Base-by-base conservation (phyloP, 192 early-diverging fungal genomes). In the Coemansia asiatica region DNA sequence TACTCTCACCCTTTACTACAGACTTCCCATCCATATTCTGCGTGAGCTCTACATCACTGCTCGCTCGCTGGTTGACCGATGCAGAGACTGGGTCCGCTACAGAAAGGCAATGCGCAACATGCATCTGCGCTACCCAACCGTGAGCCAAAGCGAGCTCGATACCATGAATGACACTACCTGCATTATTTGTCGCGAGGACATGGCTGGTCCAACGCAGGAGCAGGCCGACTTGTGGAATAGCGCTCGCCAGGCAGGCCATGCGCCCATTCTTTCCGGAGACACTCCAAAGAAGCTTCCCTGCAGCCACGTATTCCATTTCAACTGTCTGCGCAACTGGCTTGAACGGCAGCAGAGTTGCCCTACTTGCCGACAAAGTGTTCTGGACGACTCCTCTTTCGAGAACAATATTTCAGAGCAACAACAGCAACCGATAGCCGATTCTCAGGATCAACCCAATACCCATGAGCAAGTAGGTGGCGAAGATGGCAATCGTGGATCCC, bases 111-210 rank as follows among this genome's bases (percentile, higher is more conserved):
- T 94, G 18, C 89, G 87, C 35, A 97, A 97, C 69, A 99, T 99
- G 97, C 90, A 99, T 47, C 83, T 91, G 62, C 88, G 94, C 44
- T 99, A 99, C 75, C 94, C 94, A n/a, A 86, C 91, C 56, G 94
- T 95, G 8, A 92, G 93, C 15, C 85, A 81, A 13, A 88, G 86
- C 15, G 97, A 98, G 54, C 83, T 99, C 15, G 64, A 83, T 0
- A 54, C 73, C 6, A 82, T 90, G 57, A 89, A 75, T 27, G 90
- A 91, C 51, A 86, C 86, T 8, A 95, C 93, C 2, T 99, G 97
- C 71, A 98, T 99, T 57, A 96, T 99, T 49, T 99, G 97, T 55
- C 81, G 97, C 44, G 97, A 99, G 64, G 97, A 99, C 28, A 98
- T 99, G 97, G 72, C 69, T 26, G 79, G 69, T 0, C 72, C 73